phyloP scores from a whole-genome alignment of 192 early-diverging fungal genomes.

The Backusella parvicylindrica region DNA sequence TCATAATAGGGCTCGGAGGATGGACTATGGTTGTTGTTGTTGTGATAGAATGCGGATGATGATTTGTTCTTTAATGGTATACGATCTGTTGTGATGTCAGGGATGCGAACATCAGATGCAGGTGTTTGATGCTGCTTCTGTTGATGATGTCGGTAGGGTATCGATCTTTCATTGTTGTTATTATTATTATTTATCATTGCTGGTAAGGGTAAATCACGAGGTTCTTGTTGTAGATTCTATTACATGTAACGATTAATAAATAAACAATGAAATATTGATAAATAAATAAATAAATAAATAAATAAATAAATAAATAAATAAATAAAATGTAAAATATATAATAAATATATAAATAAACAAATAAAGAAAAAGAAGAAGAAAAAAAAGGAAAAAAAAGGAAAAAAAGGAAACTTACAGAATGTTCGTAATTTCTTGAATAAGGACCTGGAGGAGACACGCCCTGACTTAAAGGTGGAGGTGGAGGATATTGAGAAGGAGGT shows the following conservation, averaged over 20 bases:
- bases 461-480: conserved; percentile 10
- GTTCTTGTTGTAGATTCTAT: not conserved
- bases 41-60: conserved; percentile 5
- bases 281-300: not conserved
- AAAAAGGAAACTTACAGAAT: not conserved
- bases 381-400: not conserved
- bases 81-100: conserved; percentile 22
- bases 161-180: not conserved
- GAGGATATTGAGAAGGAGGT: conserved; percentile 6
- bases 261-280: conserved; percentile 1
- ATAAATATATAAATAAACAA: not conserved
- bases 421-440: not conserved
- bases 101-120: conserved; percentile 24
- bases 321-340: not conserved
- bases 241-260: not conserved
- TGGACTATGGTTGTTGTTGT: too few relatives aligned
- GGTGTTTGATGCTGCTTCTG: not conserved
- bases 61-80: not conserved
- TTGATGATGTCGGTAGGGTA: not conserved
- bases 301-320: not conserved
- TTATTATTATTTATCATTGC: not conserved
- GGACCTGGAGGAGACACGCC: not conserved
- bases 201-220: not conserved
- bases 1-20: not conserved
- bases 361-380: not conserved